Base-by-base conservation (phyloP, 805 yeast species). In the Naumovozyma dairenensis region DNA sequence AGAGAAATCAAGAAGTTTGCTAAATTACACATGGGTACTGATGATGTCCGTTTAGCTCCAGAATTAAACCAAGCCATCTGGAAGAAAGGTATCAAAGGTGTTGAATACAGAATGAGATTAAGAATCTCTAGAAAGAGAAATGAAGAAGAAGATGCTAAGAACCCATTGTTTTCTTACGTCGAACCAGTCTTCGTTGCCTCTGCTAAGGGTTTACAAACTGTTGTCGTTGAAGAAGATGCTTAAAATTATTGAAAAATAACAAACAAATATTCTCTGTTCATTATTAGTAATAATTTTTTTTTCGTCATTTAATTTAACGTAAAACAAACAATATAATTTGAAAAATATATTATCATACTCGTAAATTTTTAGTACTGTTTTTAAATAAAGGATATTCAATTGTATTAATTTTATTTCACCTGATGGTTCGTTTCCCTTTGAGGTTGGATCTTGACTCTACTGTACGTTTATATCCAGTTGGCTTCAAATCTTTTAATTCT, bases 81-180 rank as follows among this genome's bases (percentile, higher is more conserved):
- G 98, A 81, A 84, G 72, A 87, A 94, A 77, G 98, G 98, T 77
- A 80, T 92, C 74, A 86, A 87, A 78, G 96, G 96, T 76, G 94
- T 85, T 63, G 95, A 94, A 67, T 74, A 72, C 85, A 87, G 96
- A 80, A 67, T 92, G 71, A 87, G 98, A 77, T 77, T 92, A 67
- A 87, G 96, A 77, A 87, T 92, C 73, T 86, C 97, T 49, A 82
- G 95, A 80, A 92, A 81, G 87, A 85, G 97, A 78, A 92, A 92
- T 77, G 96, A 92, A 71, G 98, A 92, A 77, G 98, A 92, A 77
- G 89, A 85, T 66, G 96, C 98, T 63, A 81, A 80, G 79, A 87
- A 85, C 74, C 85, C 87, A 69, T 79, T 92, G 69, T 92, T 84
- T 77, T 86, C 97, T 55, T 87, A 75, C 71, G 98, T 92, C 63